phyloP scores from a whole-genome alignment of 2,329 filamentous ascomycete genomes.

The Ophiocordyceps sinensis region DNA sequence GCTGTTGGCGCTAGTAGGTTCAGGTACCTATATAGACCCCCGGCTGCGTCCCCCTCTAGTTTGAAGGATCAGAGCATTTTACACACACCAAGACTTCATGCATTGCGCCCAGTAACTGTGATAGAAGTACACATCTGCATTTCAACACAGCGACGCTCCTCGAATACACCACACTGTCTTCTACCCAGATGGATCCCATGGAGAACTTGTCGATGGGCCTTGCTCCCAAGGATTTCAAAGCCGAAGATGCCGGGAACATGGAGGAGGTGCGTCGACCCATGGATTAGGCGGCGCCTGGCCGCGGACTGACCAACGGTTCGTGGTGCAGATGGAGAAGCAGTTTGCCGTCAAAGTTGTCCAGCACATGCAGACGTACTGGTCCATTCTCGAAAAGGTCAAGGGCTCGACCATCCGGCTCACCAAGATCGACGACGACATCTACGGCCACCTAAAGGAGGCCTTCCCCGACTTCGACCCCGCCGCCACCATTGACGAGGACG shows the following conservation, averaged over 20 bases:
- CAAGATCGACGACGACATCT: constrained; percentile 89
- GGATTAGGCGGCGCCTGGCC: neutral
- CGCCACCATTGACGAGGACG: constrained; percentile 69
- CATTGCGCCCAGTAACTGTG: too few relatives aligned
- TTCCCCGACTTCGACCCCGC: constrained; percentile 89
- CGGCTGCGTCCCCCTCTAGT: too few relatives aligned
- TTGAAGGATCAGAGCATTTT: too few relatives aligned
- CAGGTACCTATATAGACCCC: too few relatives aligned
- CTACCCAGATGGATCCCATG: constrained; percentile 21
- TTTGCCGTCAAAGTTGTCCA: constrained; percentile 97
- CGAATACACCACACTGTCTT: too few relatives aligned
- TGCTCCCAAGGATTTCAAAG: constrained; percentile 42
- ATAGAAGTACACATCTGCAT: too few relatives aligned
- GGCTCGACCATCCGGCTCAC: constrained; percentile 85
- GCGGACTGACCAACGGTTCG: constrained; percentile 1
- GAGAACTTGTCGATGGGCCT: constrained; percentile 20
- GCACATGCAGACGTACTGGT: constrained; percentile 95
- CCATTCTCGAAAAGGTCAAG: constrained; percentile 78
- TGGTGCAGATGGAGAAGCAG: constrained; percentile 82
- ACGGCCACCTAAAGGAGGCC: constrained; percentile 69
- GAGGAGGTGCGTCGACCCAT: constrained; percentile 33
- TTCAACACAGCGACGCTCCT: too few relatives aligned
- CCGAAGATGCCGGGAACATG: constrained; percentile 39
- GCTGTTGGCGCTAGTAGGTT: too few relatives aligned
- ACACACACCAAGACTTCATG: too few relatives aligned